phyloP scores from a whole-genome alignment of 2,329 filamentous ascomycete species.

The Penicillium palitans region DNA sequence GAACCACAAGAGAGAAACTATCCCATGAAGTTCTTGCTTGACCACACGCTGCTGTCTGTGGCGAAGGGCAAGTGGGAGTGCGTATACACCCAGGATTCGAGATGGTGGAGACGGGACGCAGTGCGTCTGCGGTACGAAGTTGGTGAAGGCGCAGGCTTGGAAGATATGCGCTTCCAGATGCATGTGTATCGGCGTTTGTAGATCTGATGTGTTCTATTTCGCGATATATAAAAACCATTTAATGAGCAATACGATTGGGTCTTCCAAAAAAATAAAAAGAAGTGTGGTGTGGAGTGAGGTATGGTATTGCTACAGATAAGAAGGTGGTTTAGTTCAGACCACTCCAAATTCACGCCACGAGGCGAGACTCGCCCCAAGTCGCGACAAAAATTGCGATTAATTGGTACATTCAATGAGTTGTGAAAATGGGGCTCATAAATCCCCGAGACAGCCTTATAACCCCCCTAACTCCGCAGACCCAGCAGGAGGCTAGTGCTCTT shows the following conservation, averaged over 20 bases:
- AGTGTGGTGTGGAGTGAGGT: conserved; percentile 24
- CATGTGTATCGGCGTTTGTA: conserved; percentile 67
- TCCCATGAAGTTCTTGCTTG: conserved; percentile 90
- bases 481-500: conserved; percentile 68
- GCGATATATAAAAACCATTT: conserved; percentile 1
- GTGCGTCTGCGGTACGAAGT: conserved; percentile 72
- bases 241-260: conserved; percentile 11
- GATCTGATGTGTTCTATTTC: conserved; percentile 4
- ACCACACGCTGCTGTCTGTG: conserved; percentile 69
- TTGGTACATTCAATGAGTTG: conserved; percentile 25
- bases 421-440: conserved; percentile 13
- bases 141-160: conserved; percentile 79
- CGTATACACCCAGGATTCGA: conserved; percentile 70
- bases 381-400: conserved; percentile 29
- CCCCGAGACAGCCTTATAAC: conserved; percentile 15
- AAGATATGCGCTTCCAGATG: conserved; percentile 94
- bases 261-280: conserved; percentile 1
- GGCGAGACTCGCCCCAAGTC: conserved; percentile 32
- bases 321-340: conserved; percentile 25
- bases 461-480: conserved; percentile 58
- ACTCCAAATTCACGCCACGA: conserved; percentile 28
- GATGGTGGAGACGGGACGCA: conserved; percentile 77
- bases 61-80: conserved; percentile 66
- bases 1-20: conserved; percentile 59
- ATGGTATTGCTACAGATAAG: conserved; percentile 31